Evolutionary conservation across 2,329 filamentous ascomycete genomes (phyloP).

Genomic region (Colletotrichum horii): DNA sequence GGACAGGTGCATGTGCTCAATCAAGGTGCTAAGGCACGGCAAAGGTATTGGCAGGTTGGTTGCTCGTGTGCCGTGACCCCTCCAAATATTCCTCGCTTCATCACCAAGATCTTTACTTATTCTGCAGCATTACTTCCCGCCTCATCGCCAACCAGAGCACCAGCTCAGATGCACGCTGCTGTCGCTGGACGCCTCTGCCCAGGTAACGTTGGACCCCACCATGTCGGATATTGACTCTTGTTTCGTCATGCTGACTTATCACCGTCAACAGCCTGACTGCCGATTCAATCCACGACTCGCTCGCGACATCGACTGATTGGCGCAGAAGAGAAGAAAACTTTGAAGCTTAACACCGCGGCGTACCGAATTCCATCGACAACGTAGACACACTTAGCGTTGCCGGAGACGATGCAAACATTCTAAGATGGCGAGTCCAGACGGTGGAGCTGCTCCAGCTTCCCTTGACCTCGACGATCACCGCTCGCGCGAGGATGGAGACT

Average conservation of each 20-base stretch:
- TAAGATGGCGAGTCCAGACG: conserved; percentile 38
- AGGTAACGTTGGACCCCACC: conserved; percentile 19
- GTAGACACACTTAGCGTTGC: background rate
- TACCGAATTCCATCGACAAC: background rate
- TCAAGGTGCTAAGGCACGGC: background rate
- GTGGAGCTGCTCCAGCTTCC: conserved; percentile 27
- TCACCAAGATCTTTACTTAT: background rate
- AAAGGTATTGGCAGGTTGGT: background rate
- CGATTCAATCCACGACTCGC: conserved; percentile 5
- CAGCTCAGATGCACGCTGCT: background rate
- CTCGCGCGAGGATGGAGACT: conserved; percentile 21
- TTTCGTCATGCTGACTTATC: conserved; percentile 24
- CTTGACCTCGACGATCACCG: conserved; percentile 24
- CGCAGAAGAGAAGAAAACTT: background rate
- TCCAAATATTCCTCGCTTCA: conserved; percentile 12
- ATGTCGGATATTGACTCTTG: conserved; percentile 16
- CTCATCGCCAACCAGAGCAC: background rate
- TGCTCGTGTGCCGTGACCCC: conserved; percentile 18
- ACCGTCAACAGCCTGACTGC: conserved; percentile 11
- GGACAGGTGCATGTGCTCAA: conserved; percentile 20
- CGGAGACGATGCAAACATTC: conserved; percentile 26
- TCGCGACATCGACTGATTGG: conserved; percentile 15
- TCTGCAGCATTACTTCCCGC: background rate
- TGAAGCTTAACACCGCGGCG: background rate
- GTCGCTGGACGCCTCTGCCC: background rate